Base-by-base conservation (phyloP, 768 basidiomycete genomes). In the Leccinum imitatum region DNA sequence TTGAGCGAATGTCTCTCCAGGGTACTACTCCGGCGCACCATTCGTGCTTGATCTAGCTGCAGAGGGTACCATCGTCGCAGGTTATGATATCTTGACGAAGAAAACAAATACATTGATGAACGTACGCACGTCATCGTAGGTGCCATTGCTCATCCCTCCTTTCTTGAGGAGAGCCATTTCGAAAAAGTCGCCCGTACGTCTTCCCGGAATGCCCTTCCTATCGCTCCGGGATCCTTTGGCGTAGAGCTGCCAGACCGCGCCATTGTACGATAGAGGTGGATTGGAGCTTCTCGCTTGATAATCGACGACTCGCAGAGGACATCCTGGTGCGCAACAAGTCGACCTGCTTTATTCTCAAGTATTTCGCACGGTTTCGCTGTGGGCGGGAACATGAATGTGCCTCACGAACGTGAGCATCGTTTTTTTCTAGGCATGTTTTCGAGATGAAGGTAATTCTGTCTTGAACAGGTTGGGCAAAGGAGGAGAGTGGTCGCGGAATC, bases 11-110 rank as follows among this genome's bases (percentile, higher is more conserved):
- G 0, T 30, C 4, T 19, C n/a, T 21, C 14, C 31, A 84, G 82
- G 84, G 4, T 84, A 85, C 54, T 87, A 83, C 65, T 84, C 84
- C 59, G 83, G 84, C 3, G 84, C 74, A 6, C 78, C 82, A 0
- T 82, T 77, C 55, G 77, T 77, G 5, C 69, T 84, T 54, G 76
- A 84, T 23, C 69, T 80, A 3, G 77, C 77, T 1, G 74, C 77
- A 3, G 77, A 74, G 0, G 78, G 80, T 23, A 71, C 75, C 54
- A 70, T 83, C 50, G 72, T 75, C 3, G 82, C 83, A 48, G 77
- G 84, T 84, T 63, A 41, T 8, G 6, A 19, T 11, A 15, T 41
- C 19, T 11, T 6, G 19, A 47, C 17, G 46, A 47, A 11, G 39
- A 17, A 21, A 46, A 46, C 9, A 46, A 47, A 47, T 1, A 21